Evolutionary conservation across 2,329 filamentous ascomycete genomes (phyloP), one percentile per base, ranked within the genome.

Genomic region (Dothiorella sarmentorum): DNA sequence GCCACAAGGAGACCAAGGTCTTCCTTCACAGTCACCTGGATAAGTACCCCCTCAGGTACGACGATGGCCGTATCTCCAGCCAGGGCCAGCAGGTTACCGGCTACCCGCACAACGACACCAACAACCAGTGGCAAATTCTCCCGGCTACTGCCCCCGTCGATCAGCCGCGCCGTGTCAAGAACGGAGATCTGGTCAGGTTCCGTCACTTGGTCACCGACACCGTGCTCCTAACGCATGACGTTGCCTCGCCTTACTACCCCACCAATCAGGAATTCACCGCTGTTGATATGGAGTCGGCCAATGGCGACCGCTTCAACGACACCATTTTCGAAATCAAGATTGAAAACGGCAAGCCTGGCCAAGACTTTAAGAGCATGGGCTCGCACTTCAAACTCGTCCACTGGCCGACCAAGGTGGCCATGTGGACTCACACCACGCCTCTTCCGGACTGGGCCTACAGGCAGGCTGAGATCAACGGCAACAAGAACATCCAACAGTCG

Each of bases 211-310:
- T 87, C 44, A 99, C 94, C 4, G 85, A 97, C 71, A 89, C 86
- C 40, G 81, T 92, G 64, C 87, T 99, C 22, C 78, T 99, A 58
- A 95, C 92, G 3, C 94, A 99, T 74, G 94, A 99, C 75, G 94
- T 99, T 63, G 94, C 94, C 18, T 99, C 94, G 55, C 94, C 94
- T 26, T 96, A 87, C 78, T 96, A 87, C 74, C 93, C 94, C 4
- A 99, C 94, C 61, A 99, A 99, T 81, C 94, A 99, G 75, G 94
- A 99, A 72, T 99, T 99, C 71, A 97, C 94, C 15, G 91, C 91
- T 13, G 87, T 92, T 6, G 74, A 85, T 11, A 67, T 82, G 1
- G 89, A 90, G 38, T 84, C 93, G 33, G 91, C 89, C 3, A 81
- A 85, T 59, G 88, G 85, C 31, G 80, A 84, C 42, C 88, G 92